phyloP scores from a whole-genome alignment of 2,329 filamentous ascomycete genomes.

The Dactylellina parvicollis region DNA sequence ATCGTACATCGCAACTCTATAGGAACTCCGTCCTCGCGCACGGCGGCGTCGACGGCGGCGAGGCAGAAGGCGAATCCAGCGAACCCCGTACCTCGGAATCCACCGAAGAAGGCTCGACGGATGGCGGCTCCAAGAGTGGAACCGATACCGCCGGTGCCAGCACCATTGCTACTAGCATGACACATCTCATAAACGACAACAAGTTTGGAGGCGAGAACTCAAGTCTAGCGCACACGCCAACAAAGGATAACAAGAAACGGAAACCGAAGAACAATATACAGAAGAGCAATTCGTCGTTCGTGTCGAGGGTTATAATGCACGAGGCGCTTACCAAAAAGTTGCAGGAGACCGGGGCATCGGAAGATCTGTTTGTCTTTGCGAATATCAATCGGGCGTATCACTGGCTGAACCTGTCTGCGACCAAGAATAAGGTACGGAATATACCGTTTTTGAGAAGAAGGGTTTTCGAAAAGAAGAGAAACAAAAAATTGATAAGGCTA shows the following conservation, averaged over 20 bases:
- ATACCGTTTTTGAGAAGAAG: not conserved
- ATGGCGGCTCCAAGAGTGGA: conserved; percentile 55
- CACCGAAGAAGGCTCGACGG: conserved; percentile 46
- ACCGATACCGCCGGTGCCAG: conserved; percentile 44
- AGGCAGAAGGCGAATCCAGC: conserved; percentile 44
- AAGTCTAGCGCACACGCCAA: conserved; percentile 70
- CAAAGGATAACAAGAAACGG: conserved; percentile 80
- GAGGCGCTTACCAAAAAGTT: conserved; percentile 82
- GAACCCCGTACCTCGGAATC: conserved; percentile 51
- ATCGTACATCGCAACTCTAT: conserved; percentile 48
- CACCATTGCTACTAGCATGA: conserved; percentile 51
- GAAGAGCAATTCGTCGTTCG: conserved; percentile 98
- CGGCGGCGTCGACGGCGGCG: conserved; percentile 25
- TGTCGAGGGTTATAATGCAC: conserved; percentile 93
- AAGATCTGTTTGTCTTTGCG: conserved; percentile 88
- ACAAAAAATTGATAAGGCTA: not conserved
- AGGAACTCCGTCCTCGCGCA: conserved; percentile 42
- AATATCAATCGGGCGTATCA: conserved; percentile 96
- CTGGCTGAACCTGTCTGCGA: conserved; percentile 85
- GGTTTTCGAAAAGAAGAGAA: too few species aligned
- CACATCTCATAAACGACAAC: conserved; percentile 33
- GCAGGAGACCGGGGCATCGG: conserved; percentile 74
- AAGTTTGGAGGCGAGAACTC: conserved; percentile 85
- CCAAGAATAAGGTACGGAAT: conserved; percentile 70
- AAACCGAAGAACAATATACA: conserved; percentile 99